Base-by-base conservation (phyloP, 805 yeast species). In the Wickerhamomyces xylosicus region DNA sequence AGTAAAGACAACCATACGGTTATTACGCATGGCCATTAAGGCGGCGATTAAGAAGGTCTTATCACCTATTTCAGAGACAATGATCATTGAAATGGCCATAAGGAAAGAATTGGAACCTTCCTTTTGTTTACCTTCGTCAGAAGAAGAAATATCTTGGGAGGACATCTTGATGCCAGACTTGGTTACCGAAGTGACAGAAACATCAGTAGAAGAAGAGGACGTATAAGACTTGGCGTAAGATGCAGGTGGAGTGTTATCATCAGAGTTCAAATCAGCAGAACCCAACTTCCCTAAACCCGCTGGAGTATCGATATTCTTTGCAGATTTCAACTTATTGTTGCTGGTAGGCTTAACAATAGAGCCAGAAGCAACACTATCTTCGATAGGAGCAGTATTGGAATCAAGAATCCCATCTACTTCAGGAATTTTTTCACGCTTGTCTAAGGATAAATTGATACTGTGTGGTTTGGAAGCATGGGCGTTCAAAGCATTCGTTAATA, bases 41-140 rank as follows among this genome's bases (percentile, higher is more conserved):
- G 97, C 97, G 28, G 98, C 97, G 51, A 92, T 86, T 47, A 92
- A 71, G 57, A 92, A 92, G 0, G 99, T 92, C 64, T 92, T 92
- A 60, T 92, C 99, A 43, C 98, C 98, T 42, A 92, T 81, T 61
- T 92, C 99, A 21, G 95, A 84, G n/a, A 87, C 84, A 25, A 85
- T 64, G 54, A 92, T 92, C 98, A 92, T 92, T 14, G 90, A 74
- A 27, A 79, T 64, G 2, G 97, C 75, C 79, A 90, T 76, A 42
- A 84, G 50, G 49, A 92, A 81, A 3, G 94, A 60, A 14, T 31
- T 31, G 14, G 33, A 31, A 29, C 18, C 10, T 10, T 34, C 36
- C n/a, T 19, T 11, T 16, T 35, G 31, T 4, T 17, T 18, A 19
- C 13, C 18, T 18, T 35, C 22, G 17, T 21, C 31, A 28, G 31